Conservation (phyloP, 164 flowering plant genomes). For the Santalum album region DNA sequence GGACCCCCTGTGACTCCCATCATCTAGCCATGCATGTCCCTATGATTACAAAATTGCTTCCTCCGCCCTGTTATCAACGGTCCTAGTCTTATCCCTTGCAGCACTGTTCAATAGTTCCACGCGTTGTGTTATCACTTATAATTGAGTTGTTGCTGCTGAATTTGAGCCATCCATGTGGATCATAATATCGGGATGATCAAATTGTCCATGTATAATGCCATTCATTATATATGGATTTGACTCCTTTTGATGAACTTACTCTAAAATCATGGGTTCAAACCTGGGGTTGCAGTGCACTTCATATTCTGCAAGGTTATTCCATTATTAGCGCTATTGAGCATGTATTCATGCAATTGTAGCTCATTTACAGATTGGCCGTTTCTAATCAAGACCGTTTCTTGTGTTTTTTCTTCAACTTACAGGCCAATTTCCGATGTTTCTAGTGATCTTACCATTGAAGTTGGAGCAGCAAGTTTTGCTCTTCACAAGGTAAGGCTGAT, state of each 20-base stretch:
- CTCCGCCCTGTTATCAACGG: neutral
- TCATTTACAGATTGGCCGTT: neutral
- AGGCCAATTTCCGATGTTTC: slow-evolving; percentile 99
- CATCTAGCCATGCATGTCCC: slow-evolving; percentile 4
- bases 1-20: slow-evolving; percentile 15
- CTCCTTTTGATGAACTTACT: too few relatives aligned
- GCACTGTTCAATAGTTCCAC: slow-evolving; percentile 6
- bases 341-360: slow-evolving; percentile 13
- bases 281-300: slow-evolving; percentile 9
- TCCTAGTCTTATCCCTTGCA: slow-evolving; percentile 6
- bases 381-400: neutral
- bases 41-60: slow-evolving; percentile 4
- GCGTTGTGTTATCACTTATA: neutral
- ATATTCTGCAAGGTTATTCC: slow-evolving; percentile 10
- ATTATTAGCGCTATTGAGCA: slow-evolving; percentile 10
- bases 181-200: slow-evolving; percentile 7
- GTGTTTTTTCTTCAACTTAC: slow-evolving; percentile 20
- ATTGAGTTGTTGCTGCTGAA: slow-evolving; percentile 11
- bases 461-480: slow-evolving; percentile 66
- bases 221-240: too few relatives aligned
- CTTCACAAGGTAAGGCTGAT: slow-evolving; percentile 67
- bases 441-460: slow-evolving; percentile 82
- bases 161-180: slow-evolving; percentile 17
- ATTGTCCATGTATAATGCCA: too few relatives aligned
- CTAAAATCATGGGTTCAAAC: slow-evolving; percentile 7